Percentiles rank a stretch among this genome's conserved stretches.
These are phyloP conservation scores for Coemansia aciculifera DNA, from an alignment of 192 early-diverging fungal species.

Conservation along the genomic window DNA sequence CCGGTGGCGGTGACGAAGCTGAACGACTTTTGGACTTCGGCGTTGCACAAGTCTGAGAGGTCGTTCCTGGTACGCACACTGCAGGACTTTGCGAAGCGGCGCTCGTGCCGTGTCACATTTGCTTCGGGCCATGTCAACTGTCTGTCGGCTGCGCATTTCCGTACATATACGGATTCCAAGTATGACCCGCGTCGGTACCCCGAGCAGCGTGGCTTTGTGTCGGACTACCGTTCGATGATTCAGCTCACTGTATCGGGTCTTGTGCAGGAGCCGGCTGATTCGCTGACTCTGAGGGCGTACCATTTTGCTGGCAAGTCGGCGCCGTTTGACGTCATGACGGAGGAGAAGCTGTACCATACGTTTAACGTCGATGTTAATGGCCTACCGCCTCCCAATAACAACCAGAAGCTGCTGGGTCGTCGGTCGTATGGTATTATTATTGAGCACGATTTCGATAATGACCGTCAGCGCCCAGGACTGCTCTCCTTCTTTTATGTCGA, in stretches of 20 bases:
- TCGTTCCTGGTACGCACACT: constrained; percentile 62
- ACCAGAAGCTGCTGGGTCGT: constrained; percentile 60
- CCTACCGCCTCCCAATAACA: constrained; percentile 45
- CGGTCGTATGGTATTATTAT: constrained; percentile 59
- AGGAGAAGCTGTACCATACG: constrained; percentile 71
- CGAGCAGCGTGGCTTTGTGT: constrained; percentile 54
- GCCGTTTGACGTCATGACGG: constrained; percentile 62
- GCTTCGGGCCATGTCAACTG: constrained; percentile 79
- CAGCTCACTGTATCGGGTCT: constrained; percentile 78
- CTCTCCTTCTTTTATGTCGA: constrained; percentile 54
- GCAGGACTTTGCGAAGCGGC: constrained; percentile 64
- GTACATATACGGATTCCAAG: constrained; percentile 47
- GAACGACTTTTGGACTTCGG: constrained; percentile 72
- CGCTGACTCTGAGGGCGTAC: constrained; percentile 58
- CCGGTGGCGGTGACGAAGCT: constrained; percentile 73
- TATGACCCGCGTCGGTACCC: constrained; percentile 45
- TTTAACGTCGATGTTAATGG: constrained; percentile 66
- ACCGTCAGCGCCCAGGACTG: constrained; percentile 42
- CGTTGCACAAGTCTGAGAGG: constrained; percentile 67
- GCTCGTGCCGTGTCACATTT: constrained; percentile 71
- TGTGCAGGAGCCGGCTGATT: constrained; percentile 72
- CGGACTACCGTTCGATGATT: constrained; percentile 75
- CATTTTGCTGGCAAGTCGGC: constrained; percentile 60
- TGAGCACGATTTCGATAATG: constrained; percentile 51
- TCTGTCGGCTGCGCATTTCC: constrained; percentile 63